Evolutionary conservation across 176 grass and related monocot genomes (phyloP).

Genomic region (Carex pumila): DNA sequence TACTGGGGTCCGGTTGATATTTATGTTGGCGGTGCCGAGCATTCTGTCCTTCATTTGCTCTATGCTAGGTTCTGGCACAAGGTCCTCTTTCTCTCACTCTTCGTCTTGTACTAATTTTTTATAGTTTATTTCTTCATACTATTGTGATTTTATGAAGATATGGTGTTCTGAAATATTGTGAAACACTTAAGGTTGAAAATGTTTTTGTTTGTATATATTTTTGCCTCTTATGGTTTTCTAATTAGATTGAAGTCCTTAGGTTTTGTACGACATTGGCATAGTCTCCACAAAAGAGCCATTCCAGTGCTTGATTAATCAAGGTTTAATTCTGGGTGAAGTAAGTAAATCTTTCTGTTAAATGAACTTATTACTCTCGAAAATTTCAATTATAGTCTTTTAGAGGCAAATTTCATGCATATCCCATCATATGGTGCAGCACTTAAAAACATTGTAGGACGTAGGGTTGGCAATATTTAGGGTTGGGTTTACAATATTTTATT

Average conservation of each 20-base stretch:
- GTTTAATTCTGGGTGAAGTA: conserved; percentile 95
- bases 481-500: background rate
- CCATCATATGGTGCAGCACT: background rate
- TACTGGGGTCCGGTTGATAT: conserved; percentile 97
- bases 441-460: background rate
- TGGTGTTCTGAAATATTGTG: background rate
- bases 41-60: conserved; percentile 98
- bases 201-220: background rate
- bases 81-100: conserved; percentile 27
- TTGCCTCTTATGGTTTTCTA: conserved; percentile 15
- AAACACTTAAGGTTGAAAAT: background rate
- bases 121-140: background rate
- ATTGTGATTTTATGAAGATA: background rate
- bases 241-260: conserved; percentile 40
- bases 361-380: background rate
- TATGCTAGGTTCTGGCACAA: conserved; percentile 99
- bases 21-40: conserved; percentile 95
- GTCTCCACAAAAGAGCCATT: conserved; percentile 97
- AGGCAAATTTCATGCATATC: background rate
- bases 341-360: conserved; percentile 27
- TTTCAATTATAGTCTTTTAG: conserved; percentile 20
- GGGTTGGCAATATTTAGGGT: background rate
- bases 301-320: conserved; percentile 99
- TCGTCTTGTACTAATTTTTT: background rate
- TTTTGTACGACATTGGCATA: conserved; percentile 90